Evolutionary conservation across 2,329 filamentous ascomycete species (phyloP).

Genomic region (Cadophora malorum): DNA sequence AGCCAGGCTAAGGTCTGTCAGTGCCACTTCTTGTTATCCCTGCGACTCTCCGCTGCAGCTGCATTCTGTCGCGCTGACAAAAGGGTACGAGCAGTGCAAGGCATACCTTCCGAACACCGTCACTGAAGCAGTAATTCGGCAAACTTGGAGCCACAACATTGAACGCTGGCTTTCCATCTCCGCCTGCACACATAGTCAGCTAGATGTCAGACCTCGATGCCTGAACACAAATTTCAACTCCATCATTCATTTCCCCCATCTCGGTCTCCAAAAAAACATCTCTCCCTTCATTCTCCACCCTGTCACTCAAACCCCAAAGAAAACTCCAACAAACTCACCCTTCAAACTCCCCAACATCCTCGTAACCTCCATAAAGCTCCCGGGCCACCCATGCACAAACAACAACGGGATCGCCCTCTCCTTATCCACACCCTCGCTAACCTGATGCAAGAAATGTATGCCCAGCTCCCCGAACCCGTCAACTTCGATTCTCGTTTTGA

Average conservation of each 20-base stretch:
- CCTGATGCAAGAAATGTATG: conserved; percentile 70
- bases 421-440: conserved; percentile 51
- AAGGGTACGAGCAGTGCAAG: not conserved
- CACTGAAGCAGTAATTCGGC: conserved; percentile 58
- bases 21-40: not conserved
- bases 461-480: conserved; percentile 64
- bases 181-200: conserved; percentile 30
- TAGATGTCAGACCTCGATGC: not conserved
- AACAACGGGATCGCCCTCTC: conserved; percentile 64
- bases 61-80: not conserved
- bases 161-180: conserved; percentile 27
- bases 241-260: not conserved
- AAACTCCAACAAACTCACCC: not conserved
- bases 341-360: conserved; percentile 58
- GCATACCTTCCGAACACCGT: conserved; percentile 38
- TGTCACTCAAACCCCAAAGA: not conserved
- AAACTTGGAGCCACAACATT: conserved; percentile 60
- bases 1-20: conserved; percentile 55
- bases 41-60: not conserved
- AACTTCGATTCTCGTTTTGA: conserved; percentile 51
- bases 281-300: not conserved
- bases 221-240: not conserved
- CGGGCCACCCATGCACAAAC: conserved; percentile 71
- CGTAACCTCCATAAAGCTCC: conserved; percentile 68
- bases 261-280: not conserved